Evolutionary conservation across 768 basidiomycete species (phyloP).

Genomic region (Amyloporia xantha): DNA sequence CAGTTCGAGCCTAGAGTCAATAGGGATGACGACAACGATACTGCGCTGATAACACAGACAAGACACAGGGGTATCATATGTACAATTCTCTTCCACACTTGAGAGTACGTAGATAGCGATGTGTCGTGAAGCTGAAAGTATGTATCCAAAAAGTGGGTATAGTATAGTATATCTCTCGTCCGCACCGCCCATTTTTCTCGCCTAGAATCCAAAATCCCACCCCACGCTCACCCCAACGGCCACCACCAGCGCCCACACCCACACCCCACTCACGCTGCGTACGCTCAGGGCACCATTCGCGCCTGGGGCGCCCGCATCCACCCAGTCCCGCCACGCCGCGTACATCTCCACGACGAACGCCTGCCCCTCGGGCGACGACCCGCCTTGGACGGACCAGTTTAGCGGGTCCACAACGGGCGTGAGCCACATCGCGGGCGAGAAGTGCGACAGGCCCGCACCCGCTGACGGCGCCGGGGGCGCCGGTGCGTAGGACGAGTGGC

Average conservation of each 20-base stretch:
- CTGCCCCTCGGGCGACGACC: conserved; percentile 65
- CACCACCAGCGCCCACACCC: neutral
- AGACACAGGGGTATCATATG: too few species aligned
- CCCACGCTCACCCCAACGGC: neutral
- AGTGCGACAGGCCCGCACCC: conserved; percentile 31
- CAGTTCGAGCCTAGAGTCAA: too few species aligned
- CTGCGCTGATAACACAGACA: too few species aligned
- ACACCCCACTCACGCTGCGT: neutral
- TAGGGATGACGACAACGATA: too few species aligned
- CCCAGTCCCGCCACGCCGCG: conserved; percentile 74
- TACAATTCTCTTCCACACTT: too few species aligned
- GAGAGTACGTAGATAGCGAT: too few species aligned
- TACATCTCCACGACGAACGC: conserved; percentile 75
- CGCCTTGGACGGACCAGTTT: conserved; percentile 38
- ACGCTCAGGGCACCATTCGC: conserved; percentile 25
- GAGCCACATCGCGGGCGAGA: conserved; percentile 59
- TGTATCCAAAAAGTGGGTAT: too few species aligned
- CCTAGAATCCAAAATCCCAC: neutral
- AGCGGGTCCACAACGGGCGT: conserved; percentile 73
- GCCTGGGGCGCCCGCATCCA: conserved; percentile 45
- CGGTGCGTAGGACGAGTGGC: conserved; percentile 2
- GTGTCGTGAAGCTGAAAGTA: too few species aligned
- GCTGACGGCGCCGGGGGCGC: conserved; percentile 10
- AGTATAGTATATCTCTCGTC: too few species aligned
- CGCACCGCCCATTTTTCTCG: too few species aligned